Percentiles rank a stretch among this genome's conserved stretches.
Conservation (phyloP, 2,329 filamentous ascomycete species). For the Verticillium tricorpus region DNA sequence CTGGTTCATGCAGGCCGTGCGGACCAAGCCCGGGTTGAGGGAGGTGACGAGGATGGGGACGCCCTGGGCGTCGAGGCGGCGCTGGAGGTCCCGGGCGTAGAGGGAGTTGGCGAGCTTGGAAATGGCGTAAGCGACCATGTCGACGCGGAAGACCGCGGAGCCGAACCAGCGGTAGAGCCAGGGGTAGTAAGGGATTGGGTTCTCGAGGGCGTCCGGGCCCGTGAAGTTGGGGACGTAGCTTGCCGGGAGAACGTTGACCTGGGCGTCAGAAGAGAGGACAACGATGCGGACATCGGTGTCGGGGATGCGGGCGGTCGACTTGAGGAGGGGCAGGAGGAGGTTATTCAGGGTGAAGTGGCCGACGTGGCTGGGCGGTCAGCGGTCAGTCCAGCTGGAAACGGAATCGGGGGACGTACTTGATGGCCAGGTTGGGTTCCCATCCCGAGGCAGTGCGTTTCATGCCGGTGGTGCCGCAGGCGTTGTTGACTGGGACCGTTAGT, state of each 20-base stretch:
- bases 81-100: conserved; percentile 18
- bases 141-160: conserved; percentile 10
- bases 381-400: background rate
- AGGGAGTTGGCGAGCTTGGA: conserved; percentile 17
- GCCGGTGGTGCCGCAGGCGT: conserved; percentile 12
- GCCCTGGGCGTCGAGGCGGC: conserved; percentile 10
- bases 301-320: conserved; percentile 10
- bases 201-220: conserved; percentile 6
- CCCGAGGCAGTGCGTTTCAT: conserved; percentile 4
- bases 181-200: conserved; percentile 9
- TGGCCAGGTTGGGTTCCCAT: conserved; percentile 19
- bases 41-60: conserved; percentile 13
- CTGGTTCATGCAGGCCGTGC: background rate
- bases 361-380: conserved; percentile 14
- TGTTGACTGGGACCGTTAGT: conserved; percentile 18
- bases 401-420: conserved; percentile 10
- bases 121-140: conserved; percentile 19
- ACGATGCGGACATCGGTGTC: conserved; percentile 20
- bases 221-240: conserved; percentile 16
- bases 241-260: conserved; percentile 11
- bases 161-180: conserved; percentile 8
- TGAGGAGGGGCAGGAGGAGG: conserved; percentile 20
- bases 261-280: conserved; percentile 15
- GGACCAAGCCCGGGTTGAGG: conserved; percentile 15
- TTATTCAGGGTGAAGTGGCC: conserved; percentile 21